Percentiles rank a stretch among this genome's conserved stretches.
phyloP scores from a whole-genome alignment of 2,329 filamentous ascomycete genomes.

The Stemphylium lycopersici region DNA sequence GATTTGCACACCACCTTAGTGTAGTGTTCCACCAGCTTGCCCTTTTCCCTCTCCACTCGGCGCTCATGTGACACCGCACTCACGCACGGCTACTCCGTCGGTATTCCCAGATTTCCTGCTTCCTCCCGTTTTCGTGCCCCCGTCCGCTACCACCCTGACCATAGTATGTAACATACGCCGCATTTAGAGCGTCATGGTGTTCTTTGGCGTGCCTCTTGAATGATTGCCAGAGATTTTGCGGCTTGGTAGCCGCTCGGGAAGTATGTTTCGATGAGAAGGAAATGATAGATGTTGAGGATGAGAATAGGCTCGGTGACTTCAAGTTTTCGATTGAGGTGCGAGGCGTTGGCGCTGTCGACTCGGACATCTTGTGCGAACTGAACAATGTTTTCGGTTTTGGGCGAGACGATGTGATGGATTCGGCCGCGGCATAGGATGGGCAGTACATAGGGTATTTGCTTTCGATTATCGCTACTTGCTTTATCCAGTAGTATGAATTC shows the following conservation, averaged over 20 bases:
- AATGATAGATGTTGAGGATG: constrained; percentile 2
- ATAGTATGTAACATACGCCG: constrained; percentile 29
- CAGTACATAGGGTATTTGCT: neutral
- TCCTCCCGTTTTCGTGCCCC: neutral
- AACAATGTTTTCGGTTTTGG: neutral
- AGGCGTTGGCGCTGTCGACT: constrained; percentile 23
- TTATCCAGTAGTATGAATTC: neutral
- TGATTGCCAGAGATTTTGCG: constrained; percentile 15
- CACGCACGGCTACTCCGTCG: constrained; percentile 12
- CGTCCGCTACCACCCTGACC: constrained; percentile 12
- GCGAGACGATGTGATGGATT: neutral
- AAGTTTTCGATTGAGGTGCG: constrained; percentile 24
- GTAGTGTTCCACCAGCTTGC: too few relatives aligned
- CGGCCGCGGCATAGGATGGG: too few relatives aligned
- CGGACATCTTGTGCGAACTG: constrained; percentile 12
- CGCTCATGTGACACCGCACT: too few relatives aligned
- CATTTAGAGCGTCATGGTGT: constrained; percentile 32
- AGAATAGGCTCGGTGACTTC: constrained; percentile 15
- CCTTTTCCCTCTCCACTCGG: too few relatives aligned
- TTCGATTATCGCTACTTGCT: neutral
- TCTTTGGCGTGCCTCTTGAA: constrained; percentile 27
- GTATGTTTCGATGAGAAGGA: constrained; percentile 1
- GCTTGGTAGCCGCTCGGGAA: constrained; percentile 8
- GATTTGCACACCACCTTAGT: too few relatives aligned
- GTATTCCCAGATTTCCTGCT: constrained; percentile 27